These are phyloP conservation scores for Gardenia jasminoides DNA, from an alignment of 257 asterid genomes.

Conservation along the genomic window DNA sequence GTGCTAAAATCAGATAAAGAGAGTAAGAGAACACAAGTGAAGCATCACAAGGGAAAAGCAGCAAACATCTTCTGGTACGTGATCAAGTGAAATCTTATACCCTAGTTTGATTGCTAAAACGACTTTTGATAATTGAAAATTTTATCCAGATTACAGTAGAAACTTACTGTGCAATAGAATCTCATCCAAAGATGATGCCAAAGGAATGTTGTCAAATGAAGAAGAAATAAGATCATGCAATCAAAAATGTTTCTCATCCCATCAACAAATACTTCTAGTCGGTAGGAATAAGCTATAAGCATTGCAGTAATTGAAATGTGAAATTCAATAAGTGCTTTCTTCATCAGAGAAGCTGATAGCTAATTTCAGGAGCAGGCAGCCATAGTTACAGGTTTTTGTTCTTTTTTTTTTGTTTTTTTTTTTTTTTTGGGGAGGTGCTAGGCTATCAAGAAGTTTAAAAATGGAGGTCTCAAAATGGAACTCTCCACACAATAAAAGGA, in stretches of 20 bases:
- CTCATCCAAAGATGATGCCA: no score
- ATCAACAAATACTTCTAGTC: no score
- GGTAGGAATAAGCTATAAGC: no score
- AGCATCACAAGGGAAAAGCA: neutral
- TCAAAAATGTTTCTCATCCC: no score
- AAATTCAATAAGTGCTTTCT: neutral
- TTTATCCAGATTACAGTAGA: neutral
- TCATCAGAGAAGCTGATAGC: neutral
- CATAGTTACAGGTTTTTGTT: neutral
- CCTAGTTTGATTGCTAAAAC: neutral
- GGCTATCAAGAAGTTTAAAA: neutral
- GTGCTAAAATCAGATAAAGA: neutral
- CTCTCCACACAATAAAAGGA: neutral
- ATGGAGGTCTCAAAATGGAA: neutral
- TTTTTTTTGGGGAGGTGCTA: no score
- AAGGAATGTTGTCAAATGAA: no score
- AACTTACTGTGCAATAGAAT: neutral
- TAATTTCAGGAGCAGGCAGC: neutral
- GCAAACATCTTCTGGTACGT: neutral
- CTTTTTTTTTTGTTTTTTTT: no score
- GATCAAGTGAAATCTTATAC: neutral
- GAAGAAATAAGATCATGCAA: no score
- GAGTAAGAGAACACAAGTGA: neutral
- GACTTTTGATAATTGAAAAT: neutral
- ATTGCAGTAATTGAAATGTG: no score